phyloP scores from a whole-genome alignment of 352 stramenopile genomes.

The Phytophthora hybrid region DNA sequence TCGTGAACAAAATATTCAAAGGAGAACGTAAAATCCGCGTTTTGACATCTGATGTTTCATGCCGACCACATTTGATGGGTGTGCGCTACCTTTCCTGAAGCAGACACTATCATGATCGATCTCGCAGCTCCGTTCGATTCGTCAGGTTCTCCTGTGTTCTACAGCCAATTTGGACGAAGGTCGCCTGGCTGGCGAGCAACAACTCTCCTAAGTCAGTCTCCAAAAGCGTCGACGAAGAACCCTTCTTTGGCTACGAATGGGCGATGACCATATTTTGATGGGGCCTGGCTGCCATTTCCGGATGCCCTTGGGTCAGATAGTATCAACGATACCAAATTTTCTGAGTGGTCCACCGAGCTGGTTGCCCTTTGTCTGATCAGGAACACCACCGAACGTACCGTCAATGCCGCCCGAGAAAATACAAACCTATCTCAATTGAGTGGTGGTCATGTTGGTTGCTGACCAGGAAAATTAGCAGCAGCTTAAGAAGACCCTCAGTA shows the following conservation, averaged over 20 bases:
- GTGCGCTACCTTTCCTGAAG: constrained; percentile 18
- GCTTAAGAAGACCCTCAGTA: constrained; percentile 34
- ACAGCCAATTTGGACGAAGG: constrained; percentile 23
- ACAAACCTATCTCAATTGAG: constrained; percentile 15
- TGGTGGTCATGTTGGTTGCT: background rate
- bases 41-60: constrained; percentile 20
- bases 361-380: constrained; percentile 22
- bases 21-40: constrained; percentile 30
- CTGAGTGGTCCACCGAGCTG: constrained; percentile 15
- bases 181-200: constrained; percentile 12
- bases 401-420: constrained; percentile 32
- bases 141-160: constrained; percentile 20
- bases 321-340: constrained; percentile 46
- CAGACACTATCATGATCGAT: constrained; percentile 19
- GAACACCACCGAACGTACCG: constrained; percentile 11
- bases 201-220: constrained; percentile 31
- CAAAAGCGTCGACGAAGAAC: background rate
- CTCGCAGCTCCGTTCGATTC: constrained; percentile 29
- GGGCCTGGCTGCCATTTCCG: constrained; percentile 12
- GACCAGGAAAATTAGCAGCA: constrained; percentile 3
- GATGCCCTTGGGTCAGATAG: constrained; percentile 21
- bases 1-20: constrained; percentile 19
- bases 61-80: constrained; percentile 20
- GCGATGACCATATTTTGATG: constrained; percentile 42
- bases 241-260: constrained; percentile 39